phyloP scores from a whole-genome alignment of 768 basidiomycete genomes.

The Dacryopinax spathularia region DNA sequence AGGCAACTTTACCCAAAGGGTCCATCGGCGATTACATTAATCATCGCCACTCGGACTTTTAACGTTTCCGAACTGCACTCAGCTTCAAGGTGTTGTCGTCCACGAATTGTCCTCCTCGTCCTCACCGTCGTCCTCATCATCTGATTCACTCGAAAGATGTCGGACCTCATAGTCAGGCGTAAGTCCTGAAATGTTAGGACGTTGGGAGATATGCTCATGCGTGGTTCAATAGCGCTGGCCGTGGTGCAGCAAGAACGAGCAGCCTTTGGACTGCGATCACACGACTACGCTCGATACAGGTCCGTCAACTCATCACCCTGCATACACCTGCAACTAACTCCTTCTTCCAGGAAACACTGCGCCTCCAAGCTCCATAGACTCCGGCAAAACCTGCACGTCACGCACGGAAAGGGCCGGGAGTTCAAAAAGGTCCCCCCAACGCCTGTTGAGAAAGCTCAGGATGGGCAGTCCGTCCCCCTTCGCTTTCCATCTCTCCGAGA shows the following conservation, averaged over 20 bases:
- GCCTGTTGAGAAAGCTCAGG: constrained; percentile 53
- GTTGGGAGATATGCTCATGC: neutral
- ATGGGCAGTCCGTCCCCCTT: constrained; percentile 56
- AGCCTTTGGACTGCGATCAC: constrained; percentile 81
- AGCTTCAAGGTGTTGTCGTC: no score
- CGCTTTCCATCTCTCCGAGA: neutral
- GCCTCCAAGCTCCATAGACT: constrained; percentile 80
- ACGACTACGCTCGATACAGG: constrained; percentile 78
- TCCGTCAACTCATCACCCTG: constrained; percentile 20
- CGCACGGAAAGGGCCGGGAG: constrained; percentile 76
- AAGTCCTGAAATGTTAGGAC: neutral
- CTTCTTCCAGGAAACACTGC: constrained; percentile 64
- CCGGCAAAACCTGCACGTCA: constrained; percentile 68
- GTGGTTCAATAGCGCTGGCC: constrained; percentile 47
- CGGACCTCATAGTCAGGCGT: neutral
- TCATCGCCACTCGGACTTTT: no score
- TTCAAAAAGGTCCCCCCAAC: constrained; percentile 72
- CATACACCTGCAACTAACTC: neutral
- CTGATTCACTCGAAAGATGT: neutral
- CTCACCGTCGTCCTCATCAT: no score
- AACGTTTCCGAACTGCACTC: no score
- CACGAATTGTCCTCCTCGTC: no score
- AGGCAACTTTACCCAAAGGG: no score
- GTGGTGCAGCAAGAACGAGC: constrained; percentile 79
- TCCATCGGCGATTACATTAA: no score